phyloP scores from a whole-genome alignment of 176 grass and related monocot species.

The Aegilops umbellulata region DNA sequence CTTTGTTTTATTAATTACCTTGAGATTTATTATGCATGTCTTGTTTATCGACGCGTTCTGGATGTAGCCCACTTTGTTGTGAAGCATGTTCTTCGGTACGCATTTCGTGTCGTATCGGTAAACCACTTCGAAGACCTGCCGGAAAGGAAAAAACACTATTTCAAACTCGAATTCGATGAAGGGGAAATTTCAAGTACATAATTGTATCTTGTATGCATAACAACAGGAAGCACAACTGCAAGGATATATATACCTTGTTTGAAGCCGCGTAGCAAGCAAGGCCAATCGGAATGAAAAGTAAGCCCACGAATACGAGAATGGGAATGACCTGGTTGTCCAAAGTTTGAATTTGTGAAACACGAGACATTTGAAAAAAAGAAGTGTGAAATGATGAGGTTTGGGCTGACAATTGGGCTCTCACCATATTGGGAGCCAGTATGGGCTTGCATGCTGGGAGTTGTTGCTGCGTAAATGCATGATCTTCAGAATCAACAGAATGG shows the following conservation, averaged over 20 bases:
- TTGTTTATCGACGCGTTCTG: slow-evolving; percentile 49
- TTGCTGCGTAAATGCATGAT: slow-evolving; percentile 49
- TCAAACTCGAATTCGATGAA: background rate
- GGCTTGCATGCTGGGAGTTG: slow-evolving; percentile 40
- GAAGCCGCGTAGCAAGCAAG: slow-evolving; percentile 28
- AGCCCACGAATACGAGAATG: slow-evolving; percentile 21
- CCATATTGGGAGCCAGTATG: slow-evolving; percentile 7
- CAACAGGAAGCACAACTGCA: background rate
- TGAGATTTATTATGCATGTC: slow-evolving; percentile 47
- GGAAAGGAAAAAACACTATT: slow-evolving; percentile 9
- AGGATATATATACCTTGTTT: slow-evolving; percentile 26
- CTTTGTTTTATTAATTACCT: slow-evolving; percentile 26
- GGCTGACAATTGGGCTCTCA: background rate
- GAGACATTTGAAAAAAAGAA: background rate
- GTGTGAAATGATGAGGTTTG: background rate
- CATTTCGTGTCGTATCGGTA: slow-evolving; percentile 64
- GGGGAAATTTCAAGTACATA: background rate
- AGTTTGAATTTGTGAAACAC: background rate
- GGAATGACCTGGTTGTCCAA: slow-evolving; percentile 33
- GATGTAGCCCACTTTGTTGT: slow-evolving; percentile 57
- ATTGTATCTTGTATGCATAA: background rate
- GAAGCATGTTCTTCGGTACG: slow-evolving; percentile 49
- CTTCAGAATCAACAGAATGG: slow-evolving; percentile 25
- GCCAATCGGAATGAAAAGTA: slow-evolving; percentile 36
- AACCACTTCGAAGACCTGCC: slow-evolving; percentile 61